Percentiles rank a stretch among this genome's conserved stretches.
Evolutionary conservation across 73 alveolate genomes (phyloP).

Genomic region (Paramecium octaurelia): DNA sequence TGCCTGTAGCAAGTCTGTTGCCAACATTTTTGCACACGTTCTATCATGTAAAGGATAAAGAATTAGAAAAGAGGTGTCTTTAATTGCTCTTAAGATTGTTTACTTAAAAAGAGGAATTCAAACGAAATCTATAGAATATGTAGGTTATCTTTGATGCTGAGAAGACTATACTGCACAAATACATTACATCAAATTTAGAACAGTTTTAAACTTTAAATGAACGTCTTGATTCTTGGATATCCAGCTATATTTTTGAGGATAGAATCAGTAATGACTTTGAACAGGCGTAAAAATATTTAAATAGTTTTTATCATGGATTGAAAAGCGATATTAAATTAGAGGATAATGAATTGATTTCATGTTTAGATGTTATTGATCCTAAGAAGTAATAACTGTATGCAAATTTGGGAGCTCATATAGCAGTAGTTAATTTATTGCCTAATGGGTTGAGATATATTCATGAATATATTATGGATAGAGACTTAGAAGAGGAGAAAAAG

Average conservation of each 20-base stretch:
- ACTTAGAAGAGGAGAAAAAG: background rate
- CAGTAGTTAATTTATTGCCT: background rate
- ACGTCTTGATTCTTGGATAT: conserved; percentile 44
- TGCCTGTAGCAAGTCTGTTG: background rate
- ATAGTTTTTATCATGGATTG: conserved; percentile 36
- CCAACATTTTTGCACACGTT: conserved; percentile 49
- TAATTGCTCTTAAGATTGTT: conserved; percentile 24
- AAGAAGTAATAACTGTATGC: conserved; percentile 49
- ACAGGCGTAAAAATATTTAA: background rate
- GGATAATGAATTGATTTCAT: conserved; percentile 6
- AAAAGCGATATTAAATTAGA: background rate
- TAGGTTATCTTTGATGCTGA: conserved; percentile 51
- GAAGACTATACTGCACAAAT: background rate
- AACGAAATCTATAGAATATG: background rate
- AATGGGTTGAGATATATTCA: conserved; percentile 36
- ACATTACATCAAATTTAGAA: background rate
- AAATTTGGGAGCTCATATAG: conserved; percentile 21
- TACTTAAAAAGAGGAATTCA: conserved; percentile 53
- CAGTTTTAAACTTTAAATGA: background rate
- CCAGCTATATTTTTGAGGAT: background rate
- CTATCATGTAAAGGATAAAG: conserved; percentile 41
- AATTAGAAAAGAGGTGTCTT: conserved; percentile 51
- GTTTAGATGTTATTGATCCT: conserved; percentile 14
- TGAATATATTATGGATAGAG: conserved; percentile 14
- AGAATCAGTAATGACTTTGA: background rate